Evolutionary conservation across 2,329 filamentous ascomycete species (phyloP).

Genomic region (Rasamsonia emersonii): DNA sequence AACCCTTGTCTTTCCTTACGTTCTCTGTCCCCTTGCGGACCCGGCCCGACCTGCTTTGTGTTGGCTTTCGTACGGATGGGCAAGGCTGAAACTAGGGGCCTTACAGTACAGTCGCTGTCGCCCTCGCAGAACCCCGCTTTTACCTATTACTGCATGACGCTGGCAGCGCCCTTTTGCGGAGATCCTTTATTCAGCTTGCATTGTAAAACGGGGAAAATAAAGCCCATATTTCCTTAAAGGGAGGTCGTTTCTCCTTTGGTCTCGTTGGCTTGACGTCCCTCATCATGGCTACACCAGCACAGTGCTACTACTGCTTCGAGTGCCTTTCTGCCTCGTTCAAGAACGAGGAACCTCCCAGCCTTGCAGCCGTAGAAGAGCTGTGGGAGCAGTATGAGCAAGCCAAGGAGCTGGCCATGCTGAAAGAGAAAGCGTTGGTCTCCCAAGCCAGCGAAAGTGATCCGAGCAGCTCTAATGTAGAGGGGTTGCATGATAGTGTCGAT

Average conservation of each 20-base stretch:
- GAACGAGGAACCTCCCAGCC: constrained; percentile 55
- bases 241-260: background rate
- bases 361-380: constrained; percentile 61
- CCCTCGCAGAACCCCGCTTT: no score
- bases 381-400: constrained; percentile 48
- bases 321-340: constrained; percentile 67
- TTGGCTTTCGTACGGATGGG: no score
- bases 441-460: constrained; percentile 10
- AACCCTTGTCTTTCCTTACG: no score
- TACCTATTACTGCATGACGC: no score
- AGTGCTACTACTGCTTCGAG: constrained; percentile 94
- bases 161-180: no score
- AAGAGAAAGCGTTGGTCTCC: constrained; percentile 15
- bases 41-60: no score
- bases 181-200: no score
- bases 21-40: no score
- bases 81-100: no score
- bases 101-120: no score
- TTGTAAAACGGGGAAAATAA: constrained; percentile 1
- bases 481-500: constrained; percentile 19
- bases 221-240: constrained; percentile 2
- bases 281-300: constrained; percentile 70
- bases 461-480: no score
- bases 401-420: constrained; percentile 29
- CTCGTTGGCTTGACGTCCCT: background rate